A percentile compares a stretch with the other conserved stretches of the same genome.
Conservation (phyloP, 2,329 filamentous ascomycete species). For the Graphilbum fragrans region DNA sequence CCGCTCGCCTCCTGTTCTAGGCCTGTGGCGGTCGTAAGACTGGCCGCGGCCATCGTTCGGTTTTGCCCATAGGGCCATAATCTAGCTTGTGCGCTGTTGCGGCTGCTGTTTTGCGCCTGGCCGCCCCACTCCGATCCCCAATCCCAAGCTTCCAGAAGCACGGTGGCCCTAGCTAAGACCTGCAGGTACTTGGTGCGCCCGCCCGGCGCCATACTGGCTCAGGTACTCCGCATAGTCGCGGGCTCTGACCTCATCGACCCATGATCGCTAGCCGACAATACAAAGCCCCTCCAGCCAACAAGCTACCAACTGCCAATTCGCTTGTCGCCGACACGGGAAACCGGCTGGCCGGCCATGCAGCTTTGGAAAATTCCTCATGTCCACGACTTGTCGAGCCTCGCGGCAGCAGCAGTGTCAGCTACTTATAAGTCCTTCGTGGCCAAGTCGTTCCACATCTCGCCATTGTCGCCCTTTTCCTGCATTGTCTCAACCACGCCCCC, state of each 20-base stretch:
- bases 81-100: not conserved
- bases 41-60: not conserved
- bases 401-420: not conserved
- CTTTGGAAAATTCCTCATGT: not conserved
- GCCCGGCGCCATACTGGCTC: too few species aligned
- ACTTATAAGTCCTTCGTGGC: not conserved
- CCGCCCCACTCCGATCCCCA: not conserved
- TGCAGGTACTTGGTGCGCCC: too few species aligned
- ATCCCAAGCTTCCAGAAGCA: not conserved
- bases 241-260: not conserved
- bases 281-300: too few species aligned
- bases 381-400: not conserved
- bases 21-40: slow-evolving; percentile 1
- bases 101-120: not conserved
- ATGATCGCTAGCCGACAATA: too few species aligned
- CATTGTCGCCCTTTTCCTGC: not conserved
- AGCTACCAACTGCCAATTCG: too few species aligned
- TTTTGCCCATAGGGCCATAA: not conserved
- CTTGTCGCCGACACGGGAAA: not conserved
- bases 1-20: not conserved
- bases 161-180: not conserved
- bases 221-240: not conserved
- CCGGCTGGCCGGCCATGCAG: not conserved
- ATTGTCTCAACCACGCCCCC: too few species aligned
- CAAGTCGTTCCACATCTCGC: not conserved